Base-by-base conservation (phyloP, 306 rosid species). In the Mimosa bimucronata region DNA sequence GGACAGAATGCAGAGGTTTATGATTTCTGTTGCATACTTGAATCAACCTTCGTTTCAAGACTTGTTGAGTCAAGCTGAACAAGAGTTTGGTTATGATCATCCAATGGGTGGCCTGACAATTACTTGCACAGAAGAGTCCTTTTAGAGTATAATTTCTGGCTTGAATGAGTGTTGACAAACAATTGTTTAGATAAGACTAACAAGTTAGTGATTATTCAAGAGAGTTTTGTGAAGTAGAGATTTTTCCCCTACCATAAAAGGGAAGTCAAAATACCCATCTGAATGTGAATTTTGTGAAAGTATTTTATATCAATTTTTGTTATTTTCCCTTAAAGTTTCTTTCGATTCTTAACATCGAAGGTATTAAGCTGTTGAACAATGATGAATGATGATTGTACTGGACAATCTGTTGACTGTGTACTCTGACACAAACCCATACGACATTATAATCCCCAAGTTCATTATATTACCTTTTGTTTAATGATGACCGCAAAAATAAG, bases 1-100 rank as follows among this genome's bases (percentile, higher is more conserved):
- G 28, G 83, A 88, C 55, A 46, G 84, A 72, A 79, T 52, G 81
- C 83, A 71, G 74, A 73, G 89, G 6, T 87, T 64, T 38, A 67
- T 86, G 15, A 83, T 87, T 48, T 90, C 91, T 0, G 3, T 83
- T 44, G 75, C 74, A 69, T 79, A 75, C 74, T 75, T 75, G 74
- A 86, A 65, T 15, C 71, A 83, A 19, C 48, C 83, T 9, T 28
- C 74, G 11, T 86, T 86, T 31, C 87, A 81, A 81, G 77, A 81
- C 3, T 74, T 86, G 66, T 1, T 86, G 15, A 41, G 60, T 42
- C 66, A 74, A 74, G 87, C 60, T 0, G 77, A 84, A 69, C 82
- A 85, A 74, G 84, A 82, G 18, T 83, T 85, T 73, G 88, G 90
- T 9, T 66, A 66, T 37, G 3, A 66, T 66, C 71, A 66, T 66